A percentile compares a stretch with the other conserved stretches of the same genome.
These are phyloP conservation scores for Aristolochia californica DNA, from an alignment of 164 flowering plant genomes.

Conservation along the genomic window DNA sequence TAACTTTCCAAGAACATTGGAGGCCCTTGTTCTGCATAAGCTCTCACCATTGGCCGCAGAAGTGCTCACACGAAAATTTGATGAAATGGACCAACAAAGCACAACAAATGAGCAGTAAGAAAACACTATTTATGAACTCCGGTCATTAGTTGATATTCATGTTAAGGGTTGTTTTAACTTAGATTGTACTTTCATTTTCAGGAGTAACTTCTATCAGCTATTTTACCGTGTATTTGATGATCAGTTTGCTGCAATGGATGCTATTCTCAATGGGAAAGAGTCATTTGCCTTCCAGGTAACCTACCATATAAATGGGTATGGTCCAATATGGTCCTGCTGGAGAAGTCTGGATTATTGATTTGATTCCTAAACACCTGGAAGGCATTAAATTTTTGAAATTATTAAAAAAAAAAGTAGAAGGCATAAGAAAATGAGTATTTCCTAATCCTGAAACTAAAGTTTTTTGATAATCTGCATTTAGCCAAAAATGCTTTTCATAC, in stretches of 20 bases:
- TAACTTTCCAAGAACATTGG: conserved; percentile 87
- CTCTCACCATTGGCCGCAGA: conserved; percentile 92
- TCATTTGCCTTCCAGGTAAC: conserved; percentile 65
- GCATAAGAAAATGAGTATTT: too few relatives aligned
- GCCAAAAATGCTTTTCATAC: too few relatives aligned
- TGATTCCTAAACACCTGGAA: background rate
- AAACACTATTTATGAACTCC: background rate
- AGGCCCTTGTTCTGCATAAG: conserved; percentile 66
- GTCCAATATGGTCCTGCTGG: background rate
- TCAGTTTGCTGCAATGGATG: conserved; percentile 75
- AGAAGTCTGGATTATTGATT: background rate
- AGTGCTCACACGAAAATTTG: conserved; percentile 83
- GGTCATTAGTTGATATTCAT: background rate
- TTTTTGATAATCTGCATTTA: too few relatives aligned
- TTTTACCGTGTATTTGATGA: conserved; percentile 86
- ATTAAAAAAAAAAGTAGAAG: too few relatives aligned
- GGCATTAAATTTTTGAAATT: background rate
- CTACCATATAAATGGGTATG: background rate
- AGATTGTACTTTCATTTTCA: conserved; percentile 14
- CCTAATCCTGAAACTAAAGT: too few relatives aligned
- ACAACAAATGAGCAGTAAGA: conserved; percentile 54
- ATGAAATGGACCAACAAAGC: conserved; percentile 61
- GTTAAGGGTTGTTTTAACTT: background rate
- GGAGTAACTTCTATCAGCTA: conserved; percentile 63
- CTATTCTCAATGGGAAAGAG: conserved; percentile 71